These are phyloP conservation scores for Drechslerella dactyloides DNA, from an alignment of 2,329 filamentous ascomycete species.

Conservation along the genomic window DNA sequence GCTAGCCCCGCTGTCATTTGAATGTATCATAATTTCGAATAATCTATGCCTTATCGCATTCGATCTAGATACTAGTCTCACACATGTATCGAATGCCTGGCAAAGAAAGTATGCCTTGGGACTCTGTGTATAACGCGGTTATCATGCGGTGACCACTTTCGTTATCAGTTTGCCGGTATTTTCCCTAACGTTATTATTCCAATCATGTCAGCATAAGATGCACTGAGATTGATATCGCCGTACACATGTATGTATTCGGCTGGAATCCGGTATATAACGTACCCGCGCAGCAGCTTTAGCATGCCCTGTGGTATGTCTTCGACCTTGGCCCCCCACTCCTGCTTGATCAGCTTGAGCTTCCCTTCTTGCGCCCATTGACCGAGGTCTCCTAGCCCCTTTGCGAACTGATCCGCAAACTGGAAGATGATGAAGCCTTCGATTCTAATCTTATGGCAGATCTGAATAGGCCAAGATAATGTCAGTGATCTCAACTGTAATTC, in stretches of 20 bases:
- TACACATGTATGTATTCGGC: background rate
- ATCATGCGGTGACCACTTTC: background rate
- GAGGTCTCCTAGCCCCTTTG: constrained; percentile 29
- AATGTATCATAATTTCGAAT: too few relatives aligned
- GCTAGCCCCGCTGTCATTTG: too few relatives aligned
- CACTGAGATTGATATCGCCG: background rate
- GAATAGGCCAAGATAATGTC: constrained; percentile 54
- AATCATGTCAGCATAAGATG: background rate
- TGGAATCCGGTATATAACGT: background rate
- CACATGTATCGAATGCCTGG: background rate
- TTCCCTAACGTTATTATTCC: constrained; percentile 10
- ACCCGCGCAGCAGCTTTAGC: constrained; percentile 46
- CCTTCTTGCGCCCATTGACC: constrained; percentile 38
- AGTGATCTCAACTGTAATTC: too few relatives aligned
- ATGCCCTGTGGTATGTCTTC: constrained; percentile 47
- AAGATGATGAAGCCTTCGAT: constrained; percentile 61
- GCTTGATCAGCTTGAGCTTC: constrained; percentile 46
- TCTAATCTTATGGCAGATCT: constrained; percentile 56
- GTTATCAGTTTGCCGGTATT: constrained; percentile 38
- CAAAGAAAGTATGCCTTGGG: too few relatives aligned
- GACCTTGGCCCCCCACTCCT: constrained; percentile 40
- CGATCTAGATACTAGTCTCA: too few relatives aligned
- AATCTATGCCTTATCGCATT: too few relatives aligned
- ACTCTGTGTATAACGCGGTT: too few relatives aligned
- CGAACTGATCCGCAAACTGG: constrained; percentile 57